Percentiles rank a stretch among this genome's conserved stretches.
Evolutionary conservation across 352 stramenopile species (phyloP).

Genomic region (Phytophthora capsici): DNA sequence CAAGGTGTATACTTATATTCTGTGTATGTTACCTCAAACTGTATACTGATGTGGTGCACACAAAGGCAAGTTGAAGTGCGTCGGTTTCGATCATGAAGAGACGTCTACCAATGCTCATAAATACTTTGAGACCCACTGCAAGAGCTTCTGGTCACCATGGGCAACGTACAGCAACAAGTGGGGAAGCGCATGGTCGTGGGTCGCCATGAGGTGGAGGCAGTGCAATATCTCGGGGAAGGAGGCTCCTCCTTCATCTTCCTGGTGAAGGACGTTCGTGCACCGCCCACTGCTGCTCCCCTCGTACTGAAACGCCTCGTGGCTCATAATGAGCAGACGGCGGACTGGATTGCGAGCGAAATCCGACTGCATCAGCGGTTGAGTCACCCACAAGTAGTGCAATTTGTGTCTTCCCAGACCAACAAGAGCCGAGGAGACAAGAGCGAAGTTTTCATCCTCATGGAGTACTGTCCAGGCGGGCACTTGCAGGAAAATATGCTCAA

Average conservation of each 20-base stretch:
- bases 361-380: slow-evolving; percentile 76
- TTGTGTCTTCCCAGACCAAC: slow-evolving; percentile 58
- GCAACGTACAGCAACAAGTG: slow-evolving; percentile 84
- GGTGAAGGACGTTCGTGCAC: slow-evolving; percentile 60
- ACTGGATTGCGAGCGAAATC: slow-evolving; percentile 74
- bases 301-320: slow-evolving; percentile 81
- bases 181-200: slow-evolving; percentile 70
- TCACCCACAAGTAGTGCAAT: slow-evolving; percentile 76
- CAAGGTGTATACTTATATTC: too few relatives aligned
- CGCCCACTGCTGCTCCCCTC: slow-evolving; percentile 42
- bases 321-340: slow-evolving; percentile 67
- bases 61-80: slow-evolving; percentile 12
- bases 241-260: slow-evolving; percentile 87
- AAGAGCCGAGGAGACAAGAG: slow-evolving; percentile 49
- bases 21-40: too few relatives aligned
- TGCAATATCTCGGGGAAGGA: slow-evolving; percentile 81
- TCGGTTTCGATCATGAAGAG: slow-evolving; percentile 5
- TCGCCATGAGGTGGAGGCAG: slow-evolving; percentile 66
- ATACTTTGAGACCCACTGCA: background rate
- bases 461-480: slow-evolving; percentile 95
- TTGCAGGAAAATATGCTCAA: slow-evolving; percentile 94
- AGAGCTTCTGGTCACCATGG: slow-evolving; percentile 41
- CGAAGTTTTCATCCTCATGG: slow-evolving; percentile 97
- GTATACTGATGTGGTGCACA: too few relatives aligned
- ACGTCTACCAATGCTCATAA: background rate